A percentile compares a stretch with the other conserved stretches of the same genome.
Conservation (phyloP, 306 rosid genomes). For the Acacia crassicarpa region DNA sequence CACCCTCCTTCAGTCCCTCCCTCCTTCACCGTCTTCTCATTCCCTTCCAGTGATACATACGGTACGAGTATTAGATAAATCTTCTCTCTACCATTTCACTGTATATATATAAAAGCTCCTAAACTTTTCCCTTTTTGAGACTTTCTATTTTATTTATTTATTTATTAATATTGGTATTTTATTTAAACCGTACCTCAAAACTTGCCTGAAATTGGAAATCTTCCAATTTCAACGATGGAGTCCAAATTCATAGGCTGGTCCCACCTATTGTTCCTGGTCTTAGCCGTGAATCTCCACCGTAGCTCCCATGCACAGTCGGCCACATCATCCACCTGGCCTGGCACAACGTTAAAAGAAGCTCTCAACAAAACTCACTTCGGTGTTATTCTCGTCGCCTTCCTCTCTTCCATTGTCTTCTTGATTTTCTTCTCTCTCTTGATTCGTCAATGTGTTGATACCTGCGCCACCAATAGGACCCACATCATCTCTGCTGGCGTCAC, state of each 20-base stretch:
- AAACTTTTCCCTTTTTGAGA: no score
- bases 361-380: slow-evolving; percentile 16
- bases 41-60: not conserved
- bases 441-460: slow-evolving; percentile 1
- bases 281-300: not conserved
- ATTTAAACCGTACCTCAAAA: not conserved
- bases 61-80: no score
- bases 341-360: not conserved
- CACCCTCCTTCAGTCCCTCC: not conserved
- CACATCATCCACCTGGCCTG: not conserved
- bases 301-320: slow-evolving; percentile 31
- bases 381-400: not conserved
- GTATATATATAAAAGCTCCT: no score
- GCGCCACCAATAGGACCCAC: not conserved
- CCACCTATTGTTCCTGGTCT: not conserved
- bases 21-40: not conserved
- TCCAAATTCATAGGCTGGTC: not conserved
- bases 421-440: slow-evolving; percentile 16
- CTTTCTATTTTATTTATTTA: not conserved
- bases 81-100: not conserved
- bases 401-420: slow-evolving; percentile 6
- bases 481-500: not conserved
- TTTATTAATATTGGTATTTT: not conserved
- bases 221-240: slow-evolving; percentile 8
- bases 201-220: not conserved